Percentiles rank a stretch among this genome's conserved stretches.
phyloP scores from a whole-genome alignment of 805 yeast genomes.

The Maudiozyma bulderi region DNA sequence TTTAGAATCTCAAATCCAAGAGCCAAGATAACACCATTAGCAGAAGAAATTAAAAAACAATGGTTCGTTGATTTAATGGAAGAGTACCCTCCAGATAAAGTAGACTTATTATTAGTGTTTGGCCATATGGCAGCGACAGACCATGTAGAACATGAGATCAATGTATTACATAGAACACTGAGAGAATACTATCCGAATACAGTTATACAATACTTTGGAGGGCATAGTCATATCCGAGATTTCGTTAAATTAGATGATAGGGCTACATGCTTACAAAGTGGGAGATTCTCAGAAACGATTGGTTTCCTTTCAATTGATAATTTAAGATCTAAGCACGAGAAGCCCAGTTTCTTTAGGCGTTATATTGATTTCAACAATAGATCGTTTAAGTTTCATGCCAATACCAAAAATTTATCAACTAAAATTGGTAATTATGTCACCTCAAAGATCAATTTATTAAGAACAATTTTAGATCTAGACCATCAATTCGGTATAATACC shows the following conservation, averaged over 20 bases:
- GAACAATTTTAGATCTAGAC: constrained; percentile 45
- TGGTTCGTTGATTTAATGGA: constrained; percentile 54
- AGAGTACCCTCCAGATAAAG: constrained; percentile 29
- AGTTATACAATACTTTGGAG: constrained; percentile 81
- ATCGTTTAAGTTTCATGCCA: constrained; percentile 59
- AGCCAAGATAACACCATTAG: constrained; percentile 52
- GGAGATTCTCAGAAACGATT: constrained; percentile 86
- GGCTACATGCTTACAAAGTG: constrained; percentile 81
- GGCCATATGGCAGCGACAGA: constrained; percentile 70
- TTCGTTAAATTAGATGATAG: constrained; percentile 56
- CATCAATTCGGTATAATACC: constrained; percentile 58
- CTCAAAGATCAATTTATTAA: constrained; percentile 32
- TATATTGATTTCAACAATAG: constrained; percentile 76
- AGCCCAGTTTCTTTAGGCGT: constrained; percentile 41
- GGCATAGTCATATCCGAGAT: constrained; percentile 89
- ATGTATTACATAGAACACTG: constrained; percentile 34
- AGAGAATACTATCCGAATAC: constrained; percentile 51
- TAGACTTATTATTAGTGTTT: constrained; percentile 61
- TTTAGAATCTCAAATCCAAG: constrained; percentile 48
- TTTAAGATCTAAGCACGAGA: constrained; percentile 3
- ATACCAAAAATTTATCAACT: constrained; percentile 39
- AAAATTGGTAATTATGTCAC: constrained; percentile 43
- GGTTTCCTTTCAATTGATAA: constrained; percentile 66
- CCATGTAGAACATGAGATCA: constrained; percentile 27
- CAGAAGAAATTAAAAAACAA: constrained; percentile 39